A percentile compares a stretch with the other conserved stretches of the same genome.
These are phyloP conservation scores for Acanthamoeba healyi DNA, from an alignment of 208 protist species.

Conservation along the genomic window DNA sequence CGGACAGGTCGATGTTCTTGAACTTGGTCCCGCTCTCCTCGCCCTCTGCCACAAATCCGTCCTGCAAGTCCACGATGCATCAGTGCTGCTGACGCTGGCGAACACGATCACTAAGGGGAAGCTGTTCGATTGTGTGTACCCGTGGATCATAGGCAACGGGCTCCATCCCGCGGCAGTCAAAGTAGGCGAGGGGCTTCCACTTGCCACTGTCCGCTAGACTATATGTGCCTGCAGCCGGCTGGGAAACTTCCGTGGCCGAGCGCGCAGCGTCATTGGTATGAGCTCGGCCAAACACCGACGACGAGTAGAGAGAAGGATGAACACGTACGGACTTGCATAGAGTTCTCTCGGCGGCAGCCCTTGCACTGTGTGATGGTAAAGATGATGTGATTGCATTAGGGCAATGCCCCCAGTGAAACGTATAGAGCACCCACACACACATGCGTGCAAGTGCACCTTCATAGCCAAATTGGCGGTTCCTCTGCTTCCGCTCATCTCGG, in stretches of 20 bases:
- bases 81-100: no score
- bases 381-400: no score
- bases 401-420: no score
- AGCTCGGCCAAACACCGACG: background rate
- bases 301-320: no score
- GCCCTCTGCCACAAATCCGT: conserved; percentile 51
- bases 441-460: conserved; percentile 2
- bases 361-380: conserved; percentile 1
- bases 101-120: no score
- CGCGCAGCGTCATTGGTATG: background rate
- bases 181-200: conserved; percentile 17
- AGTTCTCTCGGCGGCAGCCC: conserved; percentile 22
- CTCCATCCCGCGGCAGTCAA: conserved; percentile 64
- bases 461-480: conserved; percentile 47
- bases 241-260: background rate
- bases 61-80: background rate
- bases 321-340: conserved; percentile 30
- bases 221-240: background rate
- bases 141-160: conserved; percentile 1
- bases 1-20: conserved; percentile 51
- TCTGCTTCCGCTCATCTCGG: conserved; percentile 31
- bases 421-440: background rate
- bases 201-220: conserved; percentile 4
- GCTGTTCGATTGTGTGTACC: no score
- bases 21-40: conserved; percentile 56